phyloP scores from a whole-genome alignment of 805 yeast genomes.

The Nakazawaea pomicola region DNA sequence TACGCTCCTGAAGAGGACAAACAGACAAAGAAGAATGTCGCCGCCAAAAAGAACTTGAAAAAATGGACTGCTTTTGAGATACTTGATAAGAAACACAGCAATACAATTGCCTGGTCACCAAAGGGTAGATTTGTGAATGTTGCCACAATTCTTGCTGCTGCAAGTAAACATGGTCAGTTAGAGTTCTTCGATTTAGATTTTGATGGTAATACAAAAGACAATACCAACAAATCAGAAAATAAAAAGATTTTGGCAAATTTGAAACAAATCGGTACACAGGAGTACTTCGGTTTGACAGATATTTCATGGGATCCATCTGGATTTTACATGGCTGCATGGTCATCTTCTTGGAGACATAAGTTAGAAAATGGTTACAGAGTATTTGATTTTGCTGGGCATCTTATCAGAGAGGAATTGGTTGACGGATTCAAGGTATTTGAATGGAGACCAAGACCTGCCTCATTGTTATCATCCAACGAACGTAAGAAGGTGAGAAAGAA shows the following conservation, averaged over 20 bases:
- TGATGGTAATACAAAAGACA: constrained; percentile 54
- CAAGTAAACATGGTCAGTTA: constrained; percentile 45
- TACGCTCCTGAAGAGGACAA: constrained; percentile 68
- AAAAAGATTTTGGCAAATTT: constrained; percentile 52
- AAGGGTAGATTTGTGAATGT: constrained; percentile 77
- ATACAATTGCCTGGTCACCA: constrained; percentile 85
- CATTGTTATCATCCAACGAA: constrained; percentile 69
- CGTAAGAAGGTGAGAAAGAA: constrained; percentile 88
- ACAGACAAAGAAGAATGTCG: constrained; percentile 35
- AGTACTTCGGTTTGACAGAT: constrained; percentile 75
- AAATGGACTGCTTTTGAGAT: constrained; percentile 59
- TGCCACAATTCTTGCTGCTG: constrained; percentile 34
- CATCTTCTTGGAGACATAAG: constrained; percentile 78
- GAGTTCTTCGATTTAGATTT: constrained; percentile 85
- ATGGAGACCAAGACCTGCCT: constrained; percentile 97
- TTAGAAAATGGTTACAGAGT: constrained; percentile 89
- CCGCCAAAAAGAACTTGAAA: constrained; percentile 31
- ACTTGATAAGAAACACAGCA: constrained; percentile 58
- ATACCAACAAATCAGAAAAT: constrained; percentile 35
- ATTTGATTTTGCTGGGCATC: constrained; percentile 76
- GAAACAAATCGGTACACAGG: constrained; percentile 57
- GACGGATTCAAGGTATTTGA: constrained; percentile 83
- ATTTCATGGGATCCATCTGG: constrained; percentile 96
- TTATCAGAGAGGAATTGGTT: constrained; percentile 68
- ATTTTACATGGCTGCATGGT: constrained; percentile 82